Evolutionary conservation across 495 filamentous ascomycete genomes (phyloP), one percentile per base, ranked within the genome.

Genomic region (Halenospora varia): DNA sequence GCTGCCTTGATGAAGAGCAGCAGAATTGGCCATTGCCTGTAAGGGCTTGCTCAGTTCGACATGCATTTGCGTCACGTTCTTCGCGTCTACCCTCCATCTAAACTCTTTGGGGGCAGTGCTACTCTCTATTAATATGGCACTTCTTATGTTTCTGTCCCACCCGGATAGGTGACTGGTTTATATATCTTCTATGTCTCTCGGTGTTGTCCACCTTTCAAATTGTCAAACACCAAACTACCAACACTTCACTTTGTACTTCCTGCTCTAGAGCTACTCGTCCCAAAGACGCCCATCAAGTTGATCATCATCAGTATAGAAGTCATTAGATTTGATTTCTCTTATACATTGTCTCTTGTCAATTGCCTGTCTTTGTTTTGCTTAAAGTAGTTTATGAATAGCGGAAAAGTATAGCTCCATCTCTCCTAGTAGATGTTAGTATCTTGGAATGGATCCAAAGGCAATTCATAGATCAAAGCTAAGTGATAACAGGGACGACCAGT

Each of bases 71-170:
- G 52, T 62, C 62, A 65, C 62, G 59, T 64, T 62, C 46, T 47
- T 59, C 62, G 58, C 44, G 51, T 39, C 55, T 53, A 47, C 48
- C 55, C 53, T 45, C 19, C 8, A 41, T 41, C 51, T 53, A 65
- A 60, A 53, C 56, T 51, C 20, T 59, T 65, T 53, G 20, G 59
- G 59, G 62, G 62, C 62, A 58, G 62, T 64, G 62, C 53, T 55
- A 10, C 19, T 25, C 46, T 56, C 48, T 57, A 15, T 56, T 49
- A 18, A 51, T 22, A 53, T 42, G 46, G 6, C 42, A 2, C 19
- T 47, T 18, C 40, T 47, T 51, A 49, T 51, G 41, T 40, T 53
- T 41, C 49, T 40, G 50, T 59, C 51, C 46, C 53, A 50, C 60
- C 53, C 22, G 29, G 13, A 35, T 35, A 35, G 29, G 6, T 35